Evolutionary conservation across 1,284 basidiomycete genomes (phyloP).

Genomic region (Cryptococcus sp.): DNA sequence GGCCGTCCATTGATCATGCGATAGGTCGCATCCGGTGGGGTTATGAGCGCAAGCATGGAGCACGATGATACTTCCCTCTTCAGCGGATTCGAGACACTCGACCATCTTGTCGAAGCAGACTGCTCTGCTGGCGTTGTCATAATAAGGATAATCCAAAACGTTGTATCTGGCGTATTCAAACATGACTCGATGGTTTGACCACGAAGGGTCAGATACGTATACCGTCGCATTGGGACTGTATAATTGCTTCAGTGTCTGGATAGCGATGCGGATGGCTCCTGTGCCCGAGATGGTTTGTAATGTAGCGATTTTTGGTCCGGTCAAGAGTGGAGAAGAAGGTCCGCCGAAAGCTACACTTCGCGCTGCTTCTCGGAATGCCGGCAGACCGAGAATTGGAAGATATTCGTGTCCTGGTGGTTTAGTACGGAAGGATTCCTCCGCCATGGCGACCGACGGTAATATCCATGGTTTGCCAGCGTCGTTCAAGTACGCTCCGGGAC

Average conservation of each 20-base stretch:
- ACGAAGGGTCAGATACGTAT: slow-evolving; percentile 87
- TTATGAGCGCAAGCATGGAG: slow-evolving; percentile 95
- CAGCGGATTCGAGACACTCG: slow-evolving; percentile 59
- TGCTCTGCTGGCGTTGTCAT: slow-evolving; percentile 82
- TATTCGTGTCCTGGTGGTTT: slow-evolving; percentile 83
- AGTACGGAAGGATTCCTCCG: slow-evolving; percentile 1
- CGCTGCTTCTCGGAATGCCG: slow-evolving; percentile 75
- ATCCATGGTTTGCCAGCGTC: slow-evolving; percentile 54
- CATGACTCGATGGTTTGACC: slow-evolving; percentile 93
- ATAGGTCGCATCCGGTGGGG: slow-evolving; percentile 93
- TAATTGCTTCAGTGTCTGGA: slow-evolving; percentile 77
- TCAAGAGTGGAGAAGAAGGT: slow-evolving; percentile 38
- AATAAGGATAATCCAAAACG: slow-evolving; percentile 83
- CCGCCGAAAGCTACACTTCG: slow-evolving; percentile 78
- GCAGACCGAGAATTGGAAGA: slow-evolving; percentile 83
- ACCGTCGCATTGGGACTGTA: slow-evolving; percentile 72
- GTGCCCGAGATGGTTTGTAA: slow-evolving; percentile 94
- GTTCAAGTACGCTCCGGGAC: slow-evolving; percentile 57
- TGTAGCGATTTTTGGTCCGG: slow-evolving; percentile 52
- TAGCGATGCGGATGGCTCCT: slow-evolving; percentile 90
- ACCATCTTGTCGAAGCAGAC: slow-evolving; percentile 78
- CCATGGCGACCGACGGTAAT: slow-evolving; percentile 60
- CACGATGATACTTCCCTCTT: slow-evolving; percentile 76
- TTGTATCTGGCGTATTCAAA: slow-evolving; percentile 80
- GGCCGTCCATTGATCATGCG: slow-evolving; percentile 77